These are phyloP conservation scores for Clitopilus hobsonii DNA, from an alignment of 768 basidiomycete species.

Conservation along the genomic window DNA sequence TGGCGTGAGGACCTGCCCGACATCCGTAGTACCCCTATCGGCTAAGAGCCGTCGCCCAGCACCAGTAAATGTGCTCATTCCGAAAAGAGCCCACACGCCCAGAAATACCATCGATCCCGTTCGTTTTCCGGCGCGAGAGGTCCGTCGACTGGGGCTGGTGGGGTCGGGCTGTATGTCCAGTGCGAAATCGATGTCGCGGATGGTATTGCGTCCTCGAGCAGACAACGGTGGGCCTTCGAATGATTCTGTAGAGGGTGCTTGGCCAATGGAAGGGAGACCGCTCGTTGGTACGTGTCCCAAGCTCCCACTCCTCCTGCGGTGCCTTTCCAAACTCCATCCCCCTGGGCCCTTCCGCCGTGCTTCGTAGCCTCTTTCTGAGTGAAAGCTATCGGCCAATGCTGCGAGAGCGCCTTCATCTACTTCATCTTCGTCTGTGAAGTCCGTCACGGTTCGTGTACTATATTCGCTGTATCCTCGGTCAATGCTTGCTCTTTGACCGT, in stretches of 20 bases:
- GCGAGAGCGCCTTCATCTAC: constrained; percentile 49
- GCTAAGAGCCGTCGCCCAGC: constrained; percentile 20
- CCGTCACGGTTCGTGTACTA: constrained; percentile 11
- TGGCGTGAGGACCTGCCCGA: constrained; percentile 45
- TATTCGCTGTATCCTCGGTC: constrained; percentile 18
- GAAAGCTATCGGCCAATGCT: constrained; percentile 67
- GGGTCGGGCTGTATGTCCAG: constrained; percentile 18
- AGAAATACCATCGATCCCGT: constrained; percentile 81
- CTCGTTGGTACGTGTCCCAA: constrained; percentile 33
- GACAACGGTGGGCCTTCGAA: constrained; percentile 17
- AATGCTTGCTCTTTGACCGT: constrained; percentile 18
- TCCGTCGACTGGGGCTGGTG: constrained; percentile 23
- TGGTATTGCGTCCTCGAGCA: constrained; percentile 41
- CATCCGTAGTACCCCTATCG: constrained; percentile 19
- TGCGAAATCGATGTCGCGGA: constrained; percentile 28
- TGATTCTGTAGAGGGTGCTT: constrained; percentile 28
- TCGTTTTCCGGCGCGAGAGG: constrained; percentile 63
- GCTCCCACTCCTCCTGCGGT: constrained; percentile 37
- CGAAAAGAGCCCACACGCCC: constrained; percentile 69
- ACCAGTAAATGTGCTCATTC: constrained; percentile 49
- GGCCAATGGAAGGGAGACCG: constrained; percentile 25
- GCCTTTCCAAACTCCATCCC: constrained; percentile 65
- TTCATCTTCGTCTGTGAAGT: constrained; percentile 31
- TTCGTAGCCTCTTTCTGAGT: constrained; percentile 61
- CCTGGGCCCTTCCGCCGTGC: constrained; percentile 42